Percentiles rank a stretch among this genome's conserved stretches.
These are phyloP conservation scores for Endotrypanum monterogeii DNA, from an alignment of 208 protist genomes.

Conservation along the genomic window DNA sequence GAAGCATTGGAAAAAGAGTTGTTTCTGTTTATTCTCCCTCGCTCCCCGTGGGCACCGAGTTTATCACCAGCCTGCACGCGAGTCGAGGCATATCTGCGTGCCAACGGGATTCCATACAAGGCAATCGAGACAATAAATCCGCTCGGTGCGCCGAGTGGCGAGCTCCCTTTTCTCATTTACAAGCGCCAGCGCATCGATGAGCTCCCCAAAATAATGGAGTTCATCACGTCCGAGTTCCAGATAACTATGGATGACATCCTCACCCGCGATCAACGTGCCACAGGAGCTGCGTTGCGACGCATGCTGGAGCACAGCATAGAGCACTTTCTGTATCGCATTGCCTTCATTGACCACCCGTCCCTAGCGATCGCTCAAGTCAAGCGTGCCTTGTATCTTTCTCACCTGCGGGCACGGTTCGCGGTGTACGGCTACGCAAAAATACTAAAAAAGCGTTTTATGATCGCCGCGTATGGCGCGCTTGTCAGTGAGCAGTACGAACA, in stretches of 20 bases:
- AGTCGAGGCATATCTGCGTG: constrained; percentile 61
- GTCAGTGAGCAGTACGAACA: constrained; percentile 56
- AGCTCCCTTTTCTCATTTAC: constrained; percentile 58
- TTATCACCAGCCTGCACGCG: constrained; percentile 48
- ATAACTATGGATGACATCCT: constrained; percentile 45
- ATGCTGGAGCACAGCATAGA: constrained; percentile 50
- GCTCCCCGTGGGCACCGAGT: constrained; percentile 47
- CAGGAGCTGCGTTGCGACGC: constrained; percentile 40
- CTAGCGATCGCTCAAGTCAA: constrained; percentile 39
- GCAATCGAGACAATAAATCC: constrained; percentile 42
- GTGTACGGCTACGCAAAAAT: constrained; percentile 34
- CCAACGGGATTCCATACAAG: constrained; percentile 58
- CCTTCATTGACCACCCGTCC: constrained; percentile 42
- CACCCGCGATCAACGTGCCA: constrained; percentile 38
- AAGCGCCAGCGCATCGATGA: constrained; percentile 31
- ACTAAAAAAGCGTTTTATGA: constrained; percentile 21
- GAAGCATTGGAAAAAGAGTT: constrained; percentile 30
- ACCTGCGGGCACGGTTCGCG: constrained; percentile 34
- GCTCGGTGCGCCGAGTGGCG: constrained; percentile 32
- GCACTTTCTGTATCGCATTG: constrained; percentile 43
- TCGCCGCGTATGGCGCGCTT: constrained; percentile 42
- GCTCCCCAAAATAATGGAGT: constrained; percentile 38
- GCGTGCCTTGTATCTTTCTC: constrained; percentile 36
- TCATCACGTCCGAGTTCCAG: constrained; percentile 40
- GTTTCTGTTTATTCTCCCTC: constrained; percentile 56